phyloP scores from a whole-genome alignment of 768 basidiomycete species.

The Lanmaoa pseudosensibilis region DNA sequence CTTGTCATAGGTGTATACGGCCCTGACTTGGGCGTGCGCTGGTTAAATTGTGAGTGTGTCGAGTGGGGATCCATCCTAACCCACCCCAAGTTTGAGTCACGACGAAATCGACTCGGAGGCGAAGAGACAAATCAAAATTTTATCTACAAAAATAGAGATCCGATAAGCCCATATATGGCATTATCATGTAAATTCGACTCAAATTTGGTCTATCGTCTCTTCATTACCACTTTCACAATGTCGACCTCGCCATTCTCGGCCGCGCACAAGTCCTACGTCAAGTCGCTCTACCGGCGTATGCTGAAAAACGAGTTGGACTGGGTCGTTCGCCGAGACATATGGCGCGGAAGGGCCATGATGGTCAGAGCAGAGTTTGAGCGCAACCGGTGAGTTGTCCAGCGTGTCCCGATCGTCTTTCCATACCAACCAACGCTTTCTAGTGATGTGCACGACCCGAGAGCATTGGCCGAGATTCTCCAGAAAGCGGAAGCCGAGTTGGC shows the following conservation, averaged over 20 bases:
- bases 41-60: slow-evolving; percentile 70
- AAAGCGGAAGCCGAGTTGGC: slow-evolving; percentile 78
- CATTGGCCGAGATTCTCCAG: slow-evolving; percentile 72
- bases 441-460: slow-evolving; percentile 81
- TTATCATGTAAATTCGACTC: slow-evolving; percentile 13
- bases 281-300: slow-evolving; percentile 86
- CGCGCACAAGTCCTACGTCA: slow-evolving; percentile 81
- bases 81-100: background rate
- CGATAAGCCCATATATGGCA: slow-evolving; percentile 14
- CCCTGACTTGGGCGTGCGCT: slow-evolving; percentile 66
- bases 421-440: slow-evolving; percentile 38
- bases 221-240: slow-evolving; percentile 37
- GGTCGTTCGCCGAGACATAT: slow-evolving; percentile 81
- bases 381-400: slow-evolving; percentile 61
- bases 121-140: background rate
- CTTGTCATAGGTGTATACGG: slow-evolving; percentile 48
- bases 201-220: background rate
- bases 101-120: slow-evolving; percentile 1
- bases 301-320: slow-evolving; percentile 89
- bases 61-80: slow-evolving; percentile 75
- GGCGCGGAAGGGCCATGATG: slow-evolving; percentile 80
- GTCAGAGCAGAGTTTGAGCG: slow-evolving; percentile 92
- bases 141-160: background rate
- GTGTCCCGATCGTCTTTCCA: slow-evolving; percentile 12
- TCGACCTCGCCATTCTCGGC: slow-evolving; percentile 63